phyloP scores from a whole-genome alignment of 2,329 filamentous ascomycete genomes.

The Ploettnerulaceae sp. region DNA sequence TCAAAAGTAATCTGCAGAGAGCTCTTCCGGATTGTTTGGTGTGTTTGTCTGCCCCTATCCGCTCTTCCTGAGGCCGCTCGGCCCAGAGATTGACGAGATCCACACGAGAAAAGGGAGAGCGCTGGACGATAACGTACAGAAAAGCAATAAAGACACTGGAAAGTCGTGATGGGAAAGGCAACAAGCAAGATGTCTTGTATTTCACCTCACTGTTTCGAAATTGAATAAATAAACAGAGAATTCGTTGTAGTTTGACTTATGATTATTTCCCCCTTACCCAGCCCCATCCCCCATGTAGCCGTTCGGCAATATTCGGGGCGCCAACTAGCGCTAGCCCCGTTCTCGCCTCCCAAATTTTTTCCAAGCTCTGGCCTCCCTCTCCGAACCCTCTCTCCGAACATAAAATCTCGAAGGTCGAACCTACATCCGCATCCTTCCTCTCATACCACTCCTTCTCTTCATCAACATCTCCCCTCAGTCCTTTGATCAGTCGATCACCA shows the following conservation, averaged over 20 bases:
- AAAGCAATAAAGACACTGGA: too few species aligned
- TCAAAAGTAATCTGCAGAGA: neutral
- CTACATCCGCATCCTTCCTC: slow-evolving; percentile 20
- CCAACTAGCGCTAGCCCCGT: neutral
- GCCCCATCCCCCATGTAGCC: too few species aligned
- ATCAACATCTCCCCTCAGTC: slow-evolving; percentile 55
- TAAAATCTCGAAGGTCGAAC: slow-evolving; percentile 21
- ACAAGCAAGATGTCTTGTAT: too few species aligned
- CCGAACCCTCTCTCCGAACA: slow-evolving; percentile 17
- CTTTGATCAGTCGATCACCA: slow-evolving; percentile 38
- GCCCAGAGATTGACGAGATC: slow-evolving; percentile 5
- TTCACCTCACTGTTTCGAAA: too few species aligned
- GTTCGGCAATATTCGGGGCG: neutral
- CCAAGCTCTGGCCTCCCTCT: slow-evolving; percentile 12
- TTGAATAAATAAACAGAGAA: too few species aligned
- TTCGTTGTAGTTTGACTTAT: too few species aligned
- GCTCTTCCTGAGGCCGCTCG: slow-evolving; percentile 1
- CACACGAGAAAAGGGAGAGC: slow-evolving; percentile 1
- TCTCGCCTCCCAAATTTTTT: slow-evolving; percentile 12
- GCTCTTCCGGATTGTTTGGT: neutral
- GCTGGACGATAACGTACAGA: too few species aligned
- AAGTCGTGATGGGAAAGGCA: too few species aligned
- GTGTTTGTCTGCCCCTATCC: slow-evolving; percentile 2
- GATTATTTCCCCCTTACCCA: neutral
- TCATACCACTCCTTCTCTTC: slow-evolving; percentile 21